Conservation (phyloP, 345 rosid species). For the Lenwebbia sp. region DNA sequence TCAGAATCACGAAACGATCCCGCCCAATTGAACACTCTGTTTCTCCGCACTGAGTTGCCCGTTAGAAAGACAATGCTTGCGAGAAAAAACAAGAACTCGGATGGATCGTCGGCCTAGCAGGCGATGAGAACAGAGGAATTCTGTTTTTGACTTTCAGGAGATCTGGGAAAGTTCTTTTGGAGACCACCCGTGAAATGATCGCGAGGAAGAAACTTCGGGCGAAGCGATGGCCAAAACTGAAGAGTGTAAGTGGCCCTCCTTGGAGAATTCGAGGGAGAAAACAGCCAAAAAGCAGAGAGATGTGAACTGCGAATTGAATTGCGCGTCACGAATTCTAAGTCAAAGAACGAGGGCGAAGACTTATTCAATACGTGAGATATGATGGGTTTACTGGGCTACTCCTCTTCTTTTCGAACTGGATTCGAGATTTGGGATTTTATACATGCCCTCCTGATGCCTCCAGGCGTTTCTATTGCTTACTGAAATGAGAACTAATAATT, state of each 20-base stretch:
- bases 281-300: neutral
- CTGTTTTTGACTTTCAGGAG: neutral
- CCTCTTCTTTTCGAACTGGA: neutral
- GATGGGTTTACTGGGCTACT: neutral
- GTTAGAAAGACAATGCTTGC: neutral
- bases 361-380: neutral
- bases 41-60: neutral
- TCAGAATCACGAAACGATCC: neutral
- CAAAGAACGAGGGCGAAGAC: neutral
- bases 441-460: neutral
- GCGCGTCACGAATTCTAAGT: neutral
- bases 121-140: neutral
- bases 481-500: neutral
- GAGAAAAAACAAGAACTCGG: neutral
- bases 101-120: neutral
- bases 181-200: neutral
- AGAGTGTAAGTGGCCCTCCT: neutral
- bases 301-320: neutral
- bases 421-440: neutral
- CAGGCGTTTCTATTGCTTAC: neutral
- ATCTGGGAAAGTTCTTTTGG: neutral
- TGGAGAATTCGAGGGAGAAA: neutral
- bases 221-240: neutral
- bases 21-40: neutral
- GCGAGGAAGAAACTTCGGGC: neutral